A percentile compares a stretch with the other conserved stretches of the same genome.
phyloP scores from a whole-genome alignment of 371 early-diverging fungal species.

The Rhizopus stolonifer region DNA sequence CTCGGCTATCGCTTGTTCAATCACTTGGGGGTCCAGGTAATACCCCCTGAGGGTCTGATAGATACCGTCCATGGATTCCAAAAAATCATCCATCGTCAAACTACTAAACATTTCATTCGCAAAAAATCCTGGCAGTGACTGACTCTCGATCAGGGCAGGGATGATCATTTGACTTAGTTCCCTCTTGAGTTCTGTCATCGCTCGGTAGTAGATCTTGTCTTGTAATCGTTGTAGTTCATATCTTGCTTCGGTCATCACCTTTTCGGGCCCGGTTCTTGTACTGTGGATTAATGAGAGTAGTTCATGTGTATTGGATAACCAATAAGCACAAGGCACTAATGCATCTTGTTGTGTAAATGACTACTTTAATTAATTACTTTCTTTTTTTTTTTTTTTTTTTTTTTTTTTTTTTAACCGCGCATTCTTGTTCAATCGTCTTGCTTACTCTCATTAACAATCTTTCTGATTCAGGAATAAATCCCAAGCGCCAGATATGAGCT shows the following conservation, averaged over 20 bases:
- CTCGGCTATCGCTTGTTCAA: conserved; percentile 81
- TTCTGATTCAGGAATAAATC: conserved; percentile 77
- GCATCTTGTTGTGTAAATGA: conserved; percentile 51
- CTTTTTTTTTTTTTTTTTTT: too few relatives aligned
- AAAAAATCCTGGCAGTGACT: conserved; percentile 87
- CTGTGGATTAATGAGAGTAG: conserved; percentile 60
- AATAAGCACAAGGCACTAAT: conserved; percentile 74
- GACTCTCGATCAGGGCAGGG: conserved; percentile 90
- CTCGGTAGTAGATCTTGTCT: conserved; percentile 69
- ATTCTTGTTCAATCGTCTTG: conserved; percentile 75
- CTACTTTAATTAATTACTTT: neutral
- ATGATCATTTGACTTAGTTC: conserved; percentile 87
- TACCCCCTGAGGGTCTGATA: conserved; percentile 91
- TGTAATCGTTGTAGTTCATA: conserved; percentile 66
- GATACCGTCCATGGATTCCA: conserved; percentile 86
- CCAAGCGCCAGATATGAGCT: conserved; percentile 76
- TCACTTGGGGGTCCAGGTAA: conserved; percentile 78
- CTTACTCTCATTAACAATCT: conserved; percentile 82
- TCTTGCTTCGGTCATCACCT: conserved; percentile 57
- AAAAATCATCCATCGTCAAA: conserved; percentile 85
- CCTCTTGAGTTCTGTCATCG: conserved; percentile 94
- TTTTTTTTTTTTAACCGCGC: conserved; percentile 39
- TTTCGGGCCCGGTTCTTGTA: conserved; percentile 47
- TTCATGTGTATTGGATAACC: conserved; percentile 95
- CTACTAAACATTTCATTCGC: conserved; percentile 84